Evolutionary conservation across 345 rosid genomes (phyloP).

Genomic region (Barbarea vulgaris): DNA sequence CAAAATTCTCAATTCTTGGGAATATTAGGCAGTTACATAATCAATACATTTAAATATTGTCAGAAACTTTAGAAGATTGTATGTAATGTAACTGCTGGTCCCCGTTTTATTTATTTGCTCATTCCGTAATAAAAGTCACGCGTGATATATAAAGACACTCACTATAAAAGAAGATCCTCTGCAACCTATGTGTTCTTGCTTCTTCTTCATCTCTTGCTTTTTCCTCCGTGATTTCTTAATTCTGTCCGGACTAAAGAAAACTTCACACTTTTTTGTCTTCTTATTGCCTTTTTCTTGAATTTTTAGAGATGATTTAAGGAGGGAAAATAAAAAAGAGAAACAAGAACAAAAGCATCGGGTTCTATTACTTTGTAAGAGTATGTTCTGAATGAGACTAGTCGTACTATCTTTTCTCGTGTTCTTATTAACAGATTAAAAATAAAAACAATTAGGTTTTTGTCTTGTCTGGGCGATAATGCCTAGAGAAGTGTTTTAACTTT

Average conservation of each 20-base stretch:
- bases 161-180: conserved; percentile 33
- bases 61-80: neutral
- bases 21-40: conserved; percentile 6
- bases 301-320: conserved; percentile 19
- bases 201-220: conserved; percentile 15
- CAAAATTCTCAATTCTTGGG: conserved; percentile 15
- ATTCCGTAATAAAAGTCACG: conserved; percentile 32
- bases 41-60: conserved; percentile 13
- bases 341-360: conserved; percentile 20
- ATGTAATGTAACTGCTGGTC: conserved; percentile 17
- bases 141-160: conserved; percentile 16
- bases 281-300: conserved; percentile 5
- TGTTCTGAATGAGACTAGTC: conserved; percentile 26
- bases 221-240: conserved; percentile 5
- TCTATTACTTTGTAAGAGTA: conserved; percentile 2
- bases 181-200: conserved; percentile 30
- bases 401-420: conserved; percentile 37
- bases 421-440: conserved; percentile 21
- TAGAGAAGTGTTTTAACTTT: conserved; percentile 24
- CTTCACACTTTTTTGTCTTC: conserved; percentile 20
- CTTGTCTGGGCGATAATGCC: conserved; percentile 41
- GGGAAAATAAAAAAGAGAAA: conserved; percentile 31
- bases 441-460: neutral
- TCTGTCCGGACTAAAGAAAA: neutral
- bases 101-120: neutral